phyloP scores from a whole-genome alignment of 2,329 filamentous ascomycete species.

The Elsinoe batatas region DNA sequence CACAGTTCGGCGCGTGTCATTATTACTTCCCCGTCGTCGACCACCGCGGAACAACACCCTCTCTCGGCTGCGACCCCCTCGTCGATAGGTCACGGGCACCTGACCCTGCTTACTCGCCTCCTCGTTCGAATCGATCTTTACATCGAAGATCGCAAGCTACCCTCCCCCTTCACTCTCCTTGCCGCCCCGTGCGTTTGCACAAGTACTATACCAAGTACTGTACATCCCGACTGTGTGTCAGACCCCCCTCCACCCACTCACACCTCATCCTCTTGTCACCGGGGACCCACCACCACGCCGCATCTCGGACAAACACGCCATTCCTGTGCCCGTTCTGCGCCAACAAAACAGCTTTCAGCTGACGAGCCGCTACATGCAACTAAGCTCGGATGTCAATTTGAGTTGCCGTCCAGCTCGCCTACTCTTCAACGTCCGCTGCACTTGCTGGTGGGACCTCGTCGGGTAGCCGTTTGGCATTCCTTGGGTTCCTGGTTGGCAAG shows the following conservation, averaged over 20 bases:
- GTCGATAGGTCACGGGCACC: neutral
- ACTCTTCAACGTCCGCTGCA: constrained; percentile 3
- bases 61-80: neutral
- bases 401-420: constrained; percentile 10
- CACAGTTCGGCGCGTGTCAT: neutral
- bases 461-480: constrained; percentile 1
- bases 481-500: constrained; percentile 12
- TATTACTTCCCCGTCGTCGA: neutral
- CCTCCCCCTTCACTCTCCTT: neutral
- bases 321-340: constrained; percentile 8
- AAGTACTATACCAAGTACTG: no score
- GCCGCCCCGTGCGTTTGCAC: neutral
- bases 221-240: neutral
- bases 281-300: neutral
- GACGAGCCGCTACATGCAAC: constrained; percentile 10
- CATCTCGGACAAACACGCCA: neutral
- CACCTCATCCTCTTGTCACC: neutral
- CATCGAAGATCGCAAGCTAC: neutral
- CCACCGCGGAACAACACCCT: neutral
- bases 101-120: neutral
- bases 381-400: constrained; percentile 11
- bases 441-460: neutral
- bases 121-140: neutral
- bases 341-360: neutral
- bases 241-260: neutral